Evolutionary conservation across 2,329 filamentous ascomycete species (phyloP).

Genomic region (Aspergillus pseudoglaucus): DNA sequence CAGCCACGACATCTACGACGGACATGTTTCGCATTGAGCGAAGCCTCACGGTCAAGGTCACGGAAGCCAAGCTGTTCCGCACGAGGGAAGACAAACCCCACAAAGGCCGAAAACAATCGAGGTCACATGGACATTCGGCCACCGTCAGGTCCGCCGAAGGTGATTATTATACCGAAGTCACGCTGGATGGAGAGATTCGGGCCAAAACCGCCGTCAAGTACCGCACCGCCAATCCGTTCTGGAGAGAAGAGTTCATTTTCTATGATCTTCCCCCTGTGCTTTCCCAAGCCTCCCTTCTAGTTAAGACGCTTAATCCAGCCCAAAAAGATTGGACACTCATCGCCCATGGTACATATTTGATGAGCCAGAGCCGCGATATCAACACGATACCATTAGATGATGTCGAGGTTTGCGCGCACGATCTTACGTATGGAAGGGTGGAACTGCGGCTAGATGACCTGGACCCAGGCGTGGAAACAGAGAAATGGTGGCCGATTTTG

Average conservation of each 20-base stretch:
- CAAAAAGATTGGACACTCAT: constrained; percentile 47
- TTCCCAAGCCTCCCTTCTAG: constrained; percentile 40
- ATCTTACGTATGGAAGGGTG: constrained; percentile 51
- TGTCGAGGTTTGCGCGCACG: constrained; percentile 43
- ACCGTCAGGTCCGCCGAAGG: constrained; percentile 24
- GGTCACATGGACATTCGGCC: constrained; percentile 20
- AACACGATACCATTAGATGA: constrained; percentile 38
- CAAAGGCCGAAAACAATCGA: constrained; percentile 28
- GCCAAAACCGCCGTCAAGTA: constrained; percentile 44
- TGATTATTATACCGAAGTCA: constrained; percentile 44
- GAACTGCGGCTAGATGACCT: constrained; percentile 75
- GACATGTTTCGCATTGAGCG: constrained; percentile 64
- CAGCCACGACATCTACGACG: constrained; percentile 32
- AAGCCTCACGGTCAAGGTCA: constrained; percentile 52
- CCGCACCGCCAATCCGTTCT: constrained; percentile 42
- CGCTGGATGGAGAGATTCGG: constrained; percentile 43
- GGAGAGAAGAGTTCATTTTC: constrained; percentile 45
- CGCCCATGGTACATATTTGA: constrained; percentile 37
- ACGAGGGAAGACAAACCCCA: constrained; percentile 24
- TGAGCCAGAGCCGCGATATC: constrained; percentile 34
- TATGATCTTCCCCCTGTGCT: constrained; percentile 43
- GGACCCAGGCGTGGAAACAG: constrained; percentile 68
- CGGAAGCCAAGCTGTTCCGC: constrained; percentile 53
- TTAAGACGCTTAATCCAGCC: constrained; percentile 42
- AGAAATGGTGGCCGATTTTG: constrained; percentile 80